These are phyloP conservation scores for Triglochin maritima DNA, from an alignment of 106 monocot species.

Conservation along the genomic window DNA sequence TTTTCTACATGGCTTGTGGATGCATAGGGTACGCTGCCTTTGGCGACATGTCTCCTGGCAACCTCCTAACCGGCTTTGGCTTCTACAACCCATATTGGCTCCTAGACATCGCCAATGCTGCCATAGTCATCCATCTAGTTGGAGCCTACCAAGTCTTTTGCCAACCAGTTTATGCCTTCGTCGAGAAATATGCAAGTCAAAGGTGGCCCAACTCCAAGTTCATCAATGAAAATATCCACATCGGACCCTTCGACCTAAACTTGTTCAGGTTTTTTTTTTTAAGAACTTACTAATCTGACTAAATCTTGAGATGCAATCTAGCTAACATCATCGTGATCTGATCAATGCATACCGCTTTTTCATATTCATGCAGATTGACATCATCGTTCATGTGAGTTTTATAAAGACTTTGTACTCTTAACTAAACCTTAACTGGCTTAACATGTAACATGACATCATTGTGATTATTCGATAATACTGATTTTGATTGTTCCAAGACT, in stretches of 20 bases:
- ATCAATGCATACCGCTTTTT: no score
- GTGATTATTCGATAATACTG: no score
- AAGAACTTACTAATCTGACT: no score
- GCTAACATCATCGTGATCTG: no score
- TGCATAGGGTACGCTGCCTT: slow-evolving; percentile 58
- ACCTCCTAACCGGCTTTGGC: slow-evolving; percentile 54
- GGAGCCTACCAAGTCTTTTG: slow-evolving; percentile 51
- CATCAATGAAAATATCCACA: slow-evolving; percentile 16
- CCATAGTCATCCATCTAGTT: slow-evolving; percentile 41
- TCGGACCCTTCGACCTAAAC: slow-evolving; percentile 13
- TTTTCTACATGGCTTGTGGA: slow-evolving; percentile 49
- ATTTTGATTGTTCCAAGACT: no score
- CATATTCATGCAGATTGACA: no score
- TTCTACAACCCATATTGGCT: slow-evolving; percentile 61
- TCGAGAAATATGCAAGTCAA: slow-evolving; percentile 21
- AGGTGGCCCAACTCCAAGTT: slow-evolving; percentile 21
- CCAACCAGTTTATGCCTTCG: slow-evolving; percentile 41
- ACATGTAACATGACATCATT: no score
- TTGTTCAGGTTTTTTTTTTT: slow-evolving; percentile 12
- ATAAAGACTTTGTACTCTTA: no score
- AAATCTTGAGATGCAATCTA: no score
- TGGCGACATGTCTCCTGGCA: slow-evolving; percentile 35
- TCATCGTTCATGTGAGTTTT: no score
- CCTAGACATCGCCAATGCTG: slow-evolving; percentile 41
- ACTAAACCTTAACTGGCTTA: no score